Percentiles rank a stretch among this genome's conserved stretches.
Evolutionary conservation across 2,329 filamentous ascomycete species (phyloP).

Genomic region (Chaetothyriales sp.): DNA sequence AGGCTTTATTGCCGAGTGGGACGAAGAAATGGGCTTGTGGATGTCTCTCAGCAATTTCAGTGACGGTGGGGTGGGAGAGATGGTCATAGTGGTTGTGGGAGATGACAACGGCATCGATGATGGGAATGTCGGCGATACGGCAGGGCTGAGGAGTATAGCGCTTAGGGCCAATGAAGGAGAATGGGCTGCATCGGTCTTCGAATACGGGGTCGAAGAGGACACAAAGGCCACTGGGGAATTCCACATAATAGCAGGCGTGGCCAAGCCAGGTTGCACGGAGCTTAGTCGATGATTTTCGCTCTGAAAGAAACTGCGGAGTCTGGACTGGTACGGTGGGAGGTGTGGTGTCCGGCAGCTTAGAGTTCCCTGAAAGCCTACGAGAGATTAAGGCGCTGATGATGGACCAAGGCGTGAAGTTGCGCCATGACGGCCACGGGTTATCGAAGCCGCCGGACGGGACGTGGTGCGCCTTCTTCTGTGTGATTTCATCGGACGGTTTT

Average conservation of each 20-base stretch:
- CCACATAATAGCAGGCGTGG: conserved; percentile 85
- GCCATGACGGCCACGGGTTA: conserved; percentile 32
- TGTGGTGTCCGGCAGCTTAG: conserved; percentile 47
- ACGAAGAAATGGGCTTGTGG: conserved; percentile 80
- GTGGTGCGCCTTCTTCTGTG: conserved; percentile 28
- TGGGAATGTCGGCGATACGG: conserved; percentile 60
- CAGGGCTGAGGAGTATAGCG: conserved; percentile 69
- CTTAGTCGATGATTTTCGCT: conserved; percentile 39
- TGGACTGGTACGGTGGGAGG: conserved; percentile 53
- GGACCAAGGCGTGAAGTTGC: conserved; percentile 5
- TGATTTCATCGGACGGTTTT: conserved; percentile 26
- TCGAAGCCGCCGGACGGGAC: conserved; percentile 24
- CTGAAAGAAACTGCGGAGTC: conserved; percentile 52
- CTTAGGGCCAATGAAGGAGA: conserved; percentile 55
- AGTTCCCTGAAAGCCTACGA: conserved; percentile 36
- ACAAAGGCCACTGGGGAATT: conserved; percentile 73
- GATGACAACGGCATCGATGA: conserved; percentile 49
- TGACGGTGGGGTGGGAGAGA: conserved; percentile 61
- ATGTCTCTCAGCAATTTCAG: conserved; percentile 55
- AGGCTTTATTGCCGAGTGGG: conserved; percentile 65
- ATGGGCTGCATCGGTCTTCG: conserved; percentile 69
- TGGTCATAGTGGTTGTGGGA: conserved; percentile 92
- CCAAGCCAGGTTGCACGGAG: conserved; percentile 88
- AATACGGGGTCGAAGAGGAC: conserved; percentile 93
- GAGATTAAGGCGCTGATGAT: conserved; percentile 10